Evolutionary conservation across 2,329 filamentous ascomycete species (phyloP).

Genomic region (Fusarium anguioides): DNA sequence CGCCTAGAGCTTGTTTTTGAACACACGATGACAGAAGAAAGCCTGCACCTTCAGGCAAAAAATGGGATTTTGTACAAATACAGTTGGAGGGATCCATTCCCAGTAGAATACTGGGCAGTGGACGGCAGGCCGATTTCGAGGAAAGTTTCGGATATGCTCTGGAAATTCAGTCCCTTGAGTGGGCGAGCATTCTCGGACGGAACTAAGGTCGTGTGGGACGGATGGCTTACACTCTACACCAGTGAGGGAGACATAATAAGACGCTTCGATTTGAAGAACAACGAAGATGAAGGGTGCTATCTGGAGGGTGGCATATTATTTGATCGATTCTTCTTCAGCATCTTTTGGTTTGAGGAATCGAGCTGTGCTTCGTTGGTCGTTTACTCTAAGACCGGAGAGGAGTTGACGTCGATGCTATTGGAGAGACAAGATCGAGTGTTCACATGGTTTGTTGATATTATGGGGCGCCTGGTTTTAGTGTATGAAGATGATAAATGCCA

Average conservation of each 20-base stretch:
- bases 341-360: not conserved
- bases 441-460: conserved; percentile 13
- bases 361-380: not conserved
- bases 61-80: not conserved
- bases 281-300: not conserved
- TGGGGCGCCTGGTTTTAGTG: conserved; percentile 7
- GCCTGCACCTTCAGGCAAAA: accelerated
- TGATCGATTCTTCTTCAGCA: conserved; percentile 20
- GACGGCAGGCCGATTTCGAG: not conserved
- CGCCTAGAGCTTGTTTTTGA: not conserved
- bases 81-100: not conserved
- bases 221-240: not conserved
- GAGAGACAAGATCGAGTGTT: not conserved
- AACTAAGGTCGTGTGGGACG: not conserved
- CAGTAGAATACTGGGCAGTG: not conserved
- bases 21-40: not conserved
- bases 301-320: not conserved
- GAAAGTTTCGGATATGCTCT: not conserved
- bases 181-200: not conserved
- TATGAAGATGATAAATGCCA: not conserved
- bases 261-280: not conserved
- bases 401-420: not conserved
- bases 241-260: not conserved
- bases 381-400: conserved; percentile 14
- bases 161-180: not conserved